A percentile compares a stretch with the other conserved stretches of the same genome.
phyloP scores from a whole-genome alignment of 768 basidiomycete species.

The Macrolepiota fuliginosa region DNA sequence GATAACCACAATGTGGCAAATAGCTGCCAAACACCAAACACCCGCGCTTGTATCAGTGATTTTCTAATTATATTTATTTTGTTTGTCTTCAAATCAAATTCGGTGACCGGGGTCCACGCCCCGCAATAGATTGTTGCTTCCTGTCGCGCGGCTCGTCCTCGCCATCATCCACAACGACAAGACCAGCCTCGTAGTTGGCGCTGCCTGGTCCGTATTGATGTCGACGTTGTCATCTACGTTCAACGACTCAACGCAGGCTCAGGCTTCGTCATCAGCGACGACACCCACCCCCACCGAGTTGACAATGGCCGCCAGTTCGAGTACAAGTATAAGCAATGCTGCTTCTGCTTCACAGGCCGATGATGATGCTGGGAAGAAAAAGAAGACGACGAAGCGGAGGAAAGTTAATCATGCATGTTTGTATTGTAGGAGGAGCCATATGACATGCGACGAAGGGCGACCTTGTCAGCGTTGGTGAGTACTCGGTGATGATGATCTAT shows the following conservation, averaged over 20 bases:
- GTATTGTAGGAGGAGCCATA: conserved; percentile 90
- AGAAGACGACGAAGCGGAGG: conserved; percentile 62
- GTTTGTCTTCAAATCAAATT: not conserved
- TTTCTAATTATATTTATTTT: not conserved
- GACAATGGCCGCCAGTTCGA: not conserved
- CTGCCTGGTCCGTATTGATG: not conserved
- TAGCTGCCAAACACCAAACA: not conserved
- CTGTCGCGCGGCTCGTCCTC: conserved; percentile 5
- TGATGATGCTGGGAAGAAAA: conserved; percentile 41
- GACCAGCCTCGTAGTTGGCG: too few species aligned
- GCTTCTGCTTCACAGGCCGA: conserved; percentile 12
- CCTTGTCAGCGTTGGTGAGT: conserved; percentile 93
- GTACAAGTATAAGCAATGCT: not conserved
- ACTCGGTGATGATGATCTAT: not conserved
- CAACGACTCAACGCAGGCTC: conserved; percentile 2
- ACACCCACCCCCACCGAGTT: conserved; percentile 9
- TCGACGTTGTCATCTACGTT: not conserved
- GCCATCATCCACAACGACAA: conserved; percentile 10
- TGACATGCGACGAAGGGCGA: conserved; percentile 87
- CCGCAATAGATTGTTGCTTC: not conserved
- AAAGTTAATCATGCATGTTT: conserved; percentile 94
- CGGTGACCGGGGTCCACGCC: conserved; percentile 10
- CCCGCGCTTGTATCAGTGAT: not conserved
- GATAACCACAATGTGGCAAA: not conserved
- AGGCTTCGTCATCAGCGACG: conserved; percentile 12